Evolutionary conservation across 305 asterid genomes (phyloP).

Genomic region (Rubia occidens): DNA sequence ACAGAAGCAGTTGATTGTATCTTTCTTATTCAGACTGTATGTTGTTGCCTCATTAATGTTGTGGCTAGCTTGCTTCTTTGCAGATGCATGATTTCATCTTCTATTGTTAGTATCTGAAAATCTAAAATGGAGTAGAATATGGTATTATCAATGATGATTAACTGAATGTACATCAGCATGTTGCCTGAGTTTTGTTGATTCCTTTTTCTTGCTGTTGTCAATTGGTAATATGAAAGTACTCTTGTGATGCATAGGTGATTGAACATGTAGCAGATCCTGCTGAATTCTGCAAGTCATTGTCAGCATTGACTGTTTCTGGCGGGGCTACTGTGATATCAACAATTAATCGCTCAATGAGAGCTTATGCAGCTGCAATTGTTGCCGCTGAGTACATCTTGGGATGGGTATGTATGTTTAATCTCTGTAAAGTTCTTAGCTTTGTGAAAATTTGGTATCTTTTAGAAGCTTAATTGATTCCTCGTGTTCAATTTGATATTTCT

Average conservation of each 20-base stretch:
- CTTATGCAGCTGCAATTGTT: conserved; percentile 77
- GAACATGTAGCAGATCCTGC: conserved; percentile 92
- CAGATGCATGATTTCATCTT: not conserved
- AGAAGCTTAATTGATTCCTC: not conserved
- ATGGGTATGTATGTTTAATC: conserved; percentile 50
- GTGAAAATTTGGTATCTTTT: not conserved
- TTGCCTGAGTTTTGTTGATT: not conserved
- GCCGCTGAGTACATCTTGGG: conserved; percentile 66
- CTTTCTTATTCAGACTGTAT: not conserved
- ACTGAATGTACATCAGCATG: not conserved
- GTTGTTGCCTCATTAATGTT: not conserved
- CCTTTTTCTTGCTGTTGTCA: not conserved
- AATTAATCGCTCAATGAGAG: conserved; percentile 84
- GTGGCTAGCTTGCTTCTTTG: not conserved
- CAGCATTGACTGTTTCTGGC: conserved; percentile 49
- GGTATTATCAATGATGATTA: not conserved
- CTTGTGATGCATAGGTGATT: conserved; percentile 49
- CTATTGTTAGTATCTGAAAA: not conserved
- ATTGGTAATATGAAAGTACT: not conserved
- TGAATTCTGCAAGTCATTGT: conserved; percentile 82
- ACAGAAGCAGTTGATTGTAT: not conserved
- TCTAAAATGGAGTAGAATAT: not conserved
- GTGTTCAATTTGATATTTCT: not conserved
- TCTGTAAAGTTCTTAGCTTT: not conserved
- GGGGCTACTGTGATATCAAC: conserved; percentile 90